Evolutionary conservation across 345 rosid genomes (phyloP), one percentile per base, ranked within the genome.

Genomic region (Corchorus capsularis): DNA sequence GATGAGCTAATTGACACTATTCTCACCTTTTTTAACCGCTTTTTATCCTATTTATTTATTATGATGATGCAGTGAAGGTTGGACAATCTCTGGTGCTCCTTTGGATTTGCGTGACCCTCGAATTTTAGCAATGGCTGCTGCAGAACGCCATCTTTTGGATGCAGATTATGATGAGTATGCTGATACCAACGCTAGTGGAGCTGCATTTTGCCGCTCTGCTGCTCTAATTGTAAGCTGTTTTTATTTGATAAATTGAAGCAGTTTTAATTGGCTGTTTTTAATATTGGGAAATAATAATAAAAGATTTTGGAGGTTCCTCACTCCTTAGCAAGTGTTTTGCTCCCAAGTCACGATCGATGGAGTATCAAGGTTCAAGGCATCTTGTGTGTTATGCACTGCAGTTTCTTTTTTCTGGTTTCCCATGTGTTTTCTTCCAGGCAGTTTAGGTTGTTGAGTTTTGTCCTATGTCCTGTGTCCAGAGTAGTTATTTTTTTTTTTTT

Each of bases 121-220:
- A 22, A 82, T 96, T 82, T 67, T 89, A 79, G 98, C 98, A 72
- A 90, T 93, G 85, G 94, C 98, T 4, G 94, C 97, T 17, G 97
- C 98, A 27, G 99, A 96, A 74, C 94, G 89, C 54, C 97, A 86
- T 88, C 90, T 93, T 74, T 75, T 93, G 87, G 99, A 96, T 71
- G 88, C 89, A 27, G 98, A 96, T 61, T 92, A 93, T 78, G 93
- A 93, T 79, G 99, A 91, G 78, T 91, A 96, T 75, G 91, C 97
- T 35, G 97, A 93, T 79, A 84, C 84, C 73, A 93, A 91, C 87
- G 93, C 93, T 2, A 89, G 91, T 53, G 98, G 99, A 85, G 97
- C 98, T 39, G 97, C 98, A 77, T 96, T 93, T 81, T 92, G 97
- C 76, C 99, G 99, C 74, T 93, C 99, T 57, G 97, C 96, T 37